phyloP scores from a whole-genome alignment of 805 yeast genomes.

The Kockiozyma suomiensis region DNA sequence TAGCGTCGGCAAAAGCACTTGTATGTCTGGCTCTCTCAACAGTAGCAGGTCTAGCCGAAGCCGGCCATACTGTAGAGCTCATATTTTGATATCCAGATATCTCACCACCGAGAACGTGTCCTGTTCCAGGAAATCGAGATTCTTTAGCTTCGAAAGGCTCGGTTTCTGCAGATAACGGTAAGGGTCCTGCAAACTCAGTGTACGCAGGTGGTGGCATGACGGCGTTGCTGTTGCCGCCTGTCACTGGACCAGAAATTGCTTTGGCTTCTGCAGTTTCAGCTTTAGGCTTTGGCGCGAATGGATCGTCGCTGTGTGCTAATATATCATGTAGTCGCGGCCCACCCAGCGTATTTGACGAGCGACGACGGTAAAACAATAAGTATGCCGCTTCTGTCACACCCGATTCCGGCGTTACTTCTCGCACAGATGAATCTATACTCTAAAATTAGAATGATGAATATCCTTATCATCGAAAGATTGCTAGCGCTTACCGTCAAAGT shows the following conservation, averaged over 20 bases:
- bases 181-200: not conserved
- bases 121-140: constrained; percentile 24
- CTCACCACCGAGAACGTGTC: constrained; percentile 19
- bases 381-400: constrained; percentile 78
- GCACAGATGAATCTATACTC: constrained; percentile 60
- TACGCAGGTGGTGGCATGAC: constrained; percentile 7
- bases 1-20: not conserved
- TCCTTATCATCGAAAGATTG: not conserved
- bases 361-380: constrained; percentile 74
- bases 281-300: constrained; percentile 3
- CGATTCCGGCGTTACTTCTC: constrained; percentile 59
- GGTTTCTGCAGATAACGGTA: not conserved
- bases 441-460: not conserved
- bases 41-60: not conserved
- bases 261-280: not conserved
- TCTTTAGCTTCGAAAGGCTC: not conserved
- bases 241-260: not conserved
- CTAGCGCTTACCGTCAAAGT: constrained; percentile 62
- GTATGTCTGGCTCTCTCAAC: not conserved
- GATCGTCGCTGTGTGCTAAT: constrained; percentile 13
- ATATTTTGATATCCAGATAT: not conserved
- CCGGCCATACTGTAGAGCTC: not conserved
- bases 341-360: constrained; percentile 37
- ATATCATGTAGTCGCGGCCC: constrained; percentile 30
- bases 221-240: constrained; percentile 1